phyloP scores from a whole-genome alignment of 2,329 filamentous ascomycete genomes.

The Cladophialophora chaetospira region DNA sequence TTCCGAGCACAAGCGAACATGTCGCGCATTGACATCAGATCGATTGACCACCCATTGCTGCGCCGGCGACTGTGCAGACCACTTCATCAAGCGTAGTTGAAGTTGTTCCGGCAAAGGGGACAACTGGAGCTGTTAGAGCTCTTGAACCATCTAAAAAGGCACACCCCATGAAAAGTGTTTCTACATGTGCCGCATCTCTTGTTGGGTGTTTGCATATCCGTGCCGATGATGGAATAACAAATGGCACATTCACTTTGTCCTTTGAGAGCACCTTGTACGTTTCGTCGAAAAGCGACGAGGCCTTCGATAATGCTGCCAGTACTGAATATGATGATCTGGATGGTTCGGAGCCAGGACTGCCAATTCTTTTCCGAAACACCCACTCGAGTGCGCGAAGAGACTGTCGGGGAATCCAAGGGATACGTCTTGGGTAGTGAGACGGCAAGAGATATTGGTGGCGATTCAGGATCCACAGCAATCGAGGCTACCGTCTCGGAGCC shows the following conservation, averaged over 20 bases:
- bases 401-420: constrained; percentile 75
- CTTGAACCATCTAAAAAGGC: constrained; percentile 96
- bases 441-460: constrained; percentile 77
- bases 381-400: constrained; percentile 77
- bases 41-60: too few species aligned
- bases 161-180: constrained; percentile 86
- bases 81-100: constrained; percentile 59
- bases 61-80: too few species aligned
- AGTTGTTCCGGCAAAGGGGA: constrained; percentile 87
- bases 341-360: constrained; percentile 85
- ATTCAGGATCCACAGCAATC: constrained; percentile 85
- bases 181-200: constrained; percentile 91
- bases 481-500: constrained; percentile 77
- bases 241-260: constrained; percentile 95
- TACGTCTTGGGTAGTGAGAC: constrained; percentile 79
- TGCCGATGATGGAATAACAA: constrained; percentile 91
- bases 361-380: constrained; percentile 89
- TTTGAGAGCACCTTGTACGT: constrained; percentile 84
- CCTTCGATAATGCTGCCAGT: constrained; percentile 88
- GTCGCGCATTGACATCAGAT: too few species aligned
- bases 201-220: constrained; percentile 85
- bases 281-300: constrained; percentile 78
- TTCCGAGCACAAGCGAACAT: too few species aligned
- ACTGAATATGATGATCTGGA: constrained; percentile 90
- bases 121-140: constrained; percentile 89